Base-by-base conservation (phyloP, 768 basidiomycete species). In the Cystobasidium ongulense region DNA sequence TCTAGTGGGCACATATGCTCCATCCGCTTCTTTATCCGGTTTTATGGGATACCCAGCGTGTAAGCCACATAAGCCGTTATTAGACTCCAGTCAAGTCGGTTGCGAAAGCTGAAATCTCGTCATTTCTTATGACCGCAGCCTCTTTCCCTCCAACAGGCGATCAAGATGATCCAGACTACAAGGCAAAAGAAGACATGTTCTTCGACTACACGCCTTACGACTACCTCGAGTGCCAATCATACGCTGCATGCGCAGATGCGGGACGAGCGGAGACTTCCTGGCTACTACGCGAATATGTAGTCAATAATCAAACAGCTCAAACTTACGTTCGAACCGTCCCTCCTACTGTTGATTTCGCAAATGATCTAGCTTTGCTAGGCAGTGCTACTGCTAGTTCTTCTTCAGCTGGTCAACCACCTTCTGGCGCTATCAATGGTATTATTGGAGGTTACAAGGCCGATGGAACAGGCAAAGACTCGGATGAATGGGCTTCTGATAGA, bases 401-500 rank as follows among this genome's bases (percentile, higher is more conserved):
- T 50, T 4, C 46, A 8, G 3, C 8, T 21, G 46, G 46, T 4
- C 46, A 50, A 21, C 46, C 46, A 3, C 46, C 46, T 3, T 50
- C 46, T n/a, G 46, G 15, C 3, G 46, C 46, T 21, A 50, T 50
- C 46, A 50, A 50, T n/a, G 46, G 46, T 17, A 21, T 50, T n/a
- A 50, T 50, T 50, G 46, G 46, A 8, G 46, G 46, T n/a, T 50
- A 50, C 21, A 65, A 52, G 35, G 63, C 53, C 21, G 46, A 50
- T 50, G 46, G 46, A 50, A 8, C 72, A 18, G 67, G 67, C 33
- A 66, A 54, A 3, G 73, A 62, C 1, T 5, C 57, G 39, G 57
- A 74, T 35, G 66, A 72, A 25, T 72, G 70, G 70, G 5, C 11
- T 11, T 62, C 70, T 11, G 18, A 62, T 46, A 11, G 21, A 1